Base-by-base conservation (phyloP, 73 alveolate species). In the Durusdinium trenchii region DNA sequence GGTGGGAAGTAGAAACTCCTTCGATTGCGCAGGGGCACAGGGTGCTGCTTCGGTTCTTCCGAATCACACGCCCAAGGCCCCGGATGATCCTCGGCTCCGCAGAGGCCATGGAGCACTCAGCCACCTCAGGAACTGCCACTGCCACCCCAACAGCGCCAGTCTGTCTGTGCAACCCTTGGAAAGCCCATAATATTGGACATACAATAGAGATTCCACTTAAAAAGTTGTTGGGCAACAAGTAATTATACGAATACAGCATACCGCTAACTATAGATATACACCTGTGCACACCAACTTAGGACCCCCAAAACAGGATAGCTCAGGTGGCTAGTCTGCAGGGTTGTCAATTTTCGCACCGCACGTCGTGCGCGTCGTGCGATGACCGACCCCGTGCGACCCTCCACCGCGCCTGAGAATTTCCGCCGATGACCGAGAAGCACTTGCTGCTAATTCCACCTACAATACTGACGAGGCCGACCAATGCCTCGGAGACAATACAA, bases 371-470 rank as follows among this genome's bases (percentile, higher is more conserved):
- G n/a, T n/a, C n/a, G n/a, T n/a, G n/a, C n/a, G n/a, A n/a, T n/a
- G n/a, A n/a, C n/a, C n/a, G n/a, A n/a, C n/a, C n/a, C n/a, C n/a
- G 42, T 6, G 26, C 60, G 45, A 57, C 23, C 40, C 45, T 47
- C 6, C 32, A 23, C 35, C 46, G 48, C 26, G 85, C 64, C 96
- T 89, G 96, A 35, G 43, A 89, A 62, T 89, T 89, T 35, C 96
- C 96, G 18, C 96, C 96, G 26, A 89, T 48, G 36, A 89, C 96
- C 6, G 86, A 40, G 45, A 89, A 89, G 96, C 76, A 89, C 79
- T 89, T 89, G 96, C 50, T 89, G 85, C 96, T 89, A 85, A 89
- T 89, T 36, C 96, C 96, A 45, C 96, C 96, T 67, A 89, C 82
- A 69, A 89, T 89, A 85, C 96, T 89, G 51, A 89, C 96, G 36